These are phyloP conservation scores for Globisporangium iwayamae DNA, from an alignment of 352 stramenopile genomes.

Conservation along the genomic window DNA sequence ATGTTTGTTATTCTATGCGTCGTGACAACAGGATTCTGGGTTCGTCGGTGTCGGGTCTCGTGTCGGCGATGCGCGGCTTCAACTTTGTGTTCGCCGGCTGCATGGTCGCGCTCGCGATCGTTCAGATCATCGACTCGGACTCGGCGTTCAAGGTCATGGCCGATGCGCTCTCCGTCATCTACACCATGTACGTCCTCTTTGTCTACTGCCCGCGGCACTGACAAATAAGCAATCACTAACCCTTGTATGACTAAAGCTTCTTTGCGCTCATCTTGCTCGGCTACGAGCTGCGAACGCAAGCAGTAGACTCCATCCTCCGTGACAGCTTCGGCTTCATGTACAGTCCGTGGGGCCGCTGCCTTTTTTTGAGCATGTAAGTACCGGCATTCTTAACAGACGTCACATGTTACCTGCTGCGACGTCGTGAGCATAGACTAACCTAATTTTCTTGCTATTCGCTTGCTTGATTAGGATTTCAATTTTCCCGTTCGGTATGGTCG, in stretches of 20 bases:
- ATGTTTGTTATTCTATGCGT: neutral
- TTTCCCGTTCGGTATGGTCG: constrained; percentile 85
- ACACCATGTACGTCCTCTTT: constrained; percentile 74
- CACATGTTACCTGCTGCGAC: neutral
- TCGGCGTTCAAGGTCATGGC: constrained; percentile 74
- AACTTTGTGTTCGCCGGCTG: constrained; percentile 71
- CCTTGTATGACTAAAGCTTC: constrained; percentile 40
- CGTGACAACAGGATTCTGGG: constrained; percentile 54
- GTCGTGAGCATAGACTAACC: neutral
- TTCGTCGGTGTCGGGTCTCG: constrained; percentile 75
- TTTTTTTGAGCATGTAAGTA: constrained; percentile 84
- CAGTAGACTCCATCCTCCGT: constrained; percentile 64
- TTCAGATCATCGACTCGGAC: constrained; percentile 62
- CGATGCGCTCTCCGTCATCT: constrained; percentile 71
- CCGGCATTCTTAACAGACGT: neutral
- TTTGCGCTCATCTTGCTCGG: constrained; percentile 81
- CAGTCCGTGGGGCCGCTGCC: constrained; percentile 81
- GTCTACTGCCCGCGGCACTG: neutral
- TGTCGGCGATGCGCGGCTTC: constrained; percentile 71
- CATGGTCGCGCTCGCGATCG: constrained; percentile 73
- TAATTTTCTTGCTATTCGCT: constrained; percentile 5
- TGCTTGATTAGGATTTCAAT: constrained; percentile 73
- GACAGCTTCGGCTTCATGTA: constrained; percentile 89
- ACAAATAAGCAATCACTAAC: neutral
- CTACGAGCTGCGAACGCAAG: constrained; percentile 77